A percentile compares a stretch with the other conserved stretches of the same genome.
phyloP scores from a whole-genome alignment of 2,329 filamentous ascomycete genomes.

The Fusarium avenaceum region DNA sequence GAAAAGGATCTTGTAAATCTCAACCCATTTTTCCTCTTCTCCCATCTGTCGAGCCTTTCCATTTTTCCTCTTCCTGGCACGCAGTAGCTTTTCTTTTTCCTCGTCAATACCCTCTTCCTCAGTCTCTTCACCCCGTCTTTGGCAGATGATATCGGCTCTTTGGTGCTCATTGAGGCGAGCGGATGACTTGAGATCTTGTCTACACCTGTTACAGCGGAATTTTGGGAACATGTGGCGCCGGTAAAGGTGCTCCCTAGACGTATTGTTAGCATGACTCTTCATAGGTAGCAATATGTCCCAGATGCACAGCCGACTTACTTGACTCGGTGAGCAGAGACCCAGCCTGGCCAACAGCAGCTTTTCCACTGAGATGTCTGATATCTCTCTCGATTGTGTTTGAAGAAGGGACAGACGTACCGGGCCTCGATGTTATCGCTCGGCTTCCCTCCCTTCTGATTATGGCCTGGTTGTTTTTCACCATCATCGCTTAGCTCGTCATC shows the following conservation, averaged over 20 bases:
- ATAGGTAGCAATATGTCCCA: background rate
- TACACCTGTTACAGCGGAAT: constrained; percentile 10
- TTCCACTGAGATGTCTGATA: constrained; percentile 9
- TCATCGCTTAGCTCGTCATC: background rate
- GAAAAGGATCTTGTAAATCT: constrained; percentile 11
- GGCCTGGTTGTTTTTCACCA: too few species aligned
- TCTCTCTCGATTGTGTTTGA: background rate
- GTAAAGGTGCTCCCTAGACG: background rate
- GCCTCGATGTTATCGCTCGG: rapidly evolving
- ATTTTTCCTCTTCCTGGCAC: background rate
- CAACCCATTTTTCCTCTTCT: constrained; percentile 7
- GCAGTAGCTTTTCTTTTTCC: background rate
- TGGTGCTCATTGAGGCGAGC: background rate
- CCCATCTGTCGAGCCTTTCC: background rate
- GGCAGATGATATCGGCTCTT: background rate
- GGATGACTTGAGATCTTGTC: background rate
- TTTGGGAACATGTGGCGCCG: constrained; percentile 4
- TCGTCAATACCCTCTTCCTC: background rate
- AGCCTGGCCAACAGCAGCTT: constrained; percentile 1
- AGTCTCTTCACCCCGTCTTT: background rate
- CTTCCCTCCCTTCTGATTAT: background rate
- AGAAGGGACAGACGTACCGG: constrained; percentile 9
- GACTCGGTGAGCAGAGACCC: background rate
- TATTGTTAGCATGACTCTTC: background rate
- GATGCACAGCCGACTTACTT: constrained; percentile 1